Percentiles rank a stretch among this genome's conserved stretches.
Evolutionary conservation across 257 asterid species (phyloP).

Genomic region (Haberlea rhodopensis): DNA sequence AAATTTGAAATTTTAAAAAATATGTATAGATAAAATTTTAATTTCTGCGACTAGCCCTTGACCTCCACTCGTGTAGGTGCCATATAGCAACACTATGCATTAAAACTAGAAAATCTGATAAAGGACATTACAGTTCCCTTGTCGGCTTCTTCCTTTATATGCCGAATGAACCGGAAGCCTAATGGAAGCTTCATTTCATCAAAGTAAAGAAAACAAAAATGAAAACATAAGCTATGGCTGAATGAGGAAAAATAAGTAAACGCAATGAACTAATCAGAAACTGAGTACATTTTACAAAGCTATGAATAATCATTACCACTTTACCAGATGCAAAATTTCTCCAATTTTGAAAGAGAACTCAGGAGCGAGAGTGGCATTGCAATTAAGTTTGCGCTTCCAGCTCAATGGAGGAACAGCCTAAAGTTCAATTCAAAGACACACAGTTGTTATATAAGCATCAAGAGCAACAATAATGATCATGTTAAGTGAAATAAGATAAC

Average conservation of each 20-base stretch:
- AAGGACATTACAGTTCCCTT: constrained; percentile 38
- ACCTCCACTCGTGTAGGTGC: no score
- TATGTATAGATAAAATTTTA: no score
- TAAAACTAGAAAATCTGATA: not conserved
- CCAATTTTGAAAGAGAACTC: constrained; percentile 34
- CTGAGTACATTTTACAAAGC: no score
- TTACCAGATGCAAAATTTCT: constrained; percentile 44
- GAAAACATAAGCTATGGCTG: constrained; percentile 7
- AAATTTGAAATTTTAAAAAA: no score
- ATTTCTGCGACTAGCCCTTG: no score
- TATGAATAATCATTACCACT: constrained; percentile 22
- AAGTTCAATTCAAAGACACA: no score
- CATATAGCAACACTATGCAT: no score
- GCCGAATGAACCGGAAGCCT: constrained; percentile 39
- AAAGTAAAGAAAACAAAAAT: not conserved
- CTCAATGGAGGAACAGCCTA: constrained; percentile 54
- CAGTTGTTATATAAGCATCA: no score
- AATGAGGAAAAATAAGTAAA: constrained; percentile 8
- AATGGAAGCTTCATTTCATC: constrained; percentile 37
- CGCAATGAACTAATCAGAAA: not conserved
- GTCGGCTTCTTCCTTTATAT: constrained; percentile 38
- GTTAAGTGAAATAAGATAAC: no score
- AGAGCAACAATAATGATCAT: no score
- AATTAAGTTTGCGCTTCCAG: constrained; percentile 64
- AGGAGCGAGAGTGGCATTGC: constrained; percentile 23